Evolutionary conservation across 208 protist species (phyloP).

Genomic region (Leishmania turanica): DNA sequence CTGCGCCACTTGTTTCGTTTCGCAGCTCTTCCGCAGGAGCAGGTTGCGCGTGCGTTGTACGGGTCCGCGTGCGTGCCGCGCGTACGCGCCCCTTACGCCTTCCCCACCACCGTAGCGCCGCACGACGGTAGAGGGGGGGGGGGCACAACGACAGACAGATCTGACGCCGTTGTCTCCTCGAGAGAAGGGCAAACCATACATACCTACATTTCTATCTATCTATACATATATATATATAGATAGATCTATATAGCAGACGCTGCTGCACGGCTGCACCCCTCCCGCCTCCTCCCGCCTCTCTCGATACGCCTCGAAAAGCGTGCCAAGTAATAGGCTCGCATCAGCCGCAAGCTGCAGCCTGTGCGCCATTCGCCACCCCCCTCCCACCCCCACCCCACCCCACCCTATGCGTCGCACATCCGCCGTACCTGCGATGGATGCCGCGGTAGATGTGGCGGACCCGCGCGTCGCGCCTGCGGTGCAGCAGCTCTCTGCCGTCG

Average conservation of each 20-base stretch:
- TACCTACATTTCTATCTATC: not conserved
- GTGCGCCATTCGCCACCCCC: not conserved
- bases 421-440: not conserved
- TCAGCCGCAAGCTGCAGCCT: not conserved
- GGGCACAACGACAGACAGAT: not conserved
- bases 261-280: too few relatives aligned
- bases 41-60: too few relatives aligned
- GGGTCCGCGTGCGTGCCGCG: too few relatives aligned
- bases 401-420: not conserved
- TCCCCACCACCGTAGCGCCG: not conserved
- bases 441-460: constrained; percentile 6
- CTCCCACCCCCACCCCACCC: too few relatives aligned
- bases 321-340: not conserved
- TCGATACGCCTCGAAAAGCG: not conserved
- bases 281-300: not conserved
- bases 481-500: constrained; percentile 20
- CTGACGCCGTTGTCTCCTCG: not conserved
- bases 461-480: constrained; percentile 23
- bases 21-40: not conserved
- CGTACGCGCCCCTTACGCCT: too few relatives aligned
- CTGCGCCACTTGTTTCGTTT: not conserved
- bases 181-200: not conserved
- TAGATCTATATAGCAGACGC: too few relatives aligned
- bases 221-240: not conserved
- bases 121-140: not conserved